Evolutionary conservation across 306 rosid genomes (phyloP).

Genomic region (Pyrus communis): DNA sequence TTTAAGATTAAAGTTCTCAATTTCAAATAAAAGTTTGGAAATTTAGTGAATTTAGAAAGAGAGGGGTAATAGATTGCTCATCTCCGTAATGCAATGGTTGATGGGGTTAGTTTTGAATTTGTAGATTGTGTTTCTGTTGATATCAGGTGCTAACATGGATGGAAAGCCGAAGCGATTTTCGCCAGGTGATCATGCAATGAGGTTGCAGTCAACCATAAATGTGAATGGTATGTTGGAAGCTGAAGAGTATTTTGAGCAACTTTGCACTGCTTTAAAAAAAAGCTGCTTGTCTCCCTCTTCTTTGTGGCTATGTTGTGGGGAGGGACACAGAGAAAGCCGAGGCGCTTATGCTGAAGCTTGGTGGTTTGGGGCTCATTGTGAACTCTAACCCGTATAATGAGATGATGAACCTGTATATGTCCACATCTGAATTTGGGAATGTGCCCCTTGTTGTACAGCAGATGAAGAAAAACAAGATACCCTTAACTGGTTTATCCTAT

Average conservation of each 20-base stretch:
- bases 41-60: background rate
- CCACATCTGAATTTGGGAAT: conserved; percentile 48
- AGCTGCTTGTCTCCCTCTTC: conserved; percentile 55
- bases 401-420: conserved; percentile 82
- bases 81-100: background rate
- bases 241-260: conserved; percentile 48
- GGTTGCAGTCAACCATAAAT: conserved; percentile 47
- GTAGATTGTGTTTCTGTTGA: background rate
- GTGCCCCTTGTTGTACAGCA: conserved; percentile 55
- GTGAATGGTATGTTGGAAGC: conserved; percentile 48
- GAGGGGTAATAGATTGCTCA: background rate
- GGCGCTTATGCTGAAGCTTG: conserved; percentile 60
- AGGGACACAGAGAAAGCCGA: conserved; percentile 55
- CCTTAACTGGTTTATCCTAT: conserved; percentile 62
- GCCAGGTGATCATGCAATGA: conserved; percentile 49
- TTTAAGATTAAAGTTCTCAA: background rate
- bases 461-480: conserved; percentile 64
- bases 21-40: background rate
- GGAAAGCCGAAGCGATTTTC: conserved; percentile 37
- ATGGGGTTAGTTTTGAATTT: background rate
- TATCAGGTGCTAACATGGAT: conserved; percentile 56
- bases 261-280: conserved; percentile 45
- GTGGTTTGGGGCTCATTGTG: conserved; percentile 53
- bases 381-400: conserved; percentile 62
- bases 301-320: conserved; percentile 44